Conservation (phyloP, 768 basidiomycete genomes). For the Pisolithus sp. region DNA sequence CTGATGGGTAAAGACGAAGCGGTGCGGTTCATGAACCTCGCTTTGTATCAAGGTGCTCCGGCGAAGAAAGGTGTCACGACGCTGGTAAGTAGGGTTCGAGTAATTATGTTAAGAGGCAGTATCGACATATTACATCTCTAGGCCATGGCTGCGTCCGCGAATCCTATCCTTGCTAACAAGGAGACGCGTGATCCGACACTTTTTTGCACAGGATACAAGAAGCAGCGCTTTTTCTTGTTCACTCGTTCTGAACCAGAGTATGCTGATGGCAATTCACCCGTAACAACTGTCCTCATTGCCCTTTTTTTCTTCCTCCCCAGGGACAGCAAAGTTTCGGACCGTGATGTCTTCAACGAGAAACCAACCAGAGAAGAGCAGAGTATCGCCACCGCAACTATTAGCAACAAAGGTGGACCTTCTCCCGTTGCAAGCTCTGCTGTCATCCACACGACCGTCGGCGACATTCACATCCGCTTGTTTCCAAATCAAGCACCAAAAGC, state of each 20-base stretch:
- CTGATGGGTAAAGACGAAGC: conserved; percentile 92
- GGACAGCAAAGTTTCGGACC: conserved; percentile 80
- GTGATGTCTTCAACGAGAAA: conserved; percentile 97
- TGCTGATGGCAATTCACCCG: conserved; percentile 23
- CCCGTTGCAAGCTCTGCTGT: conserved; percentile 74
- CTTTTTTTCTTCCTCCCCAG: conserved; percentile 32
- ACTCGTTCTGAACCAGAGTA: conserved; percentile 88
- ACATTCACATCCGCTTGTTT: conserved; percentile 85
- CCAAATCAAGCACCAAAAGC: conserved; percentile 90
- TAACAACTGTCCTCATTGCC: background rate
- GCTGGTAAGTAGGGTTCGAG: conserved; percentile 48
- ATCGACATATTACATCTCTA: conserved; percentile 21
- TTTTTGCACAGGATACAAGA: conserved; percentile 90
- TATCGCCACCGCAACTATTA: conserved; percentile 57
- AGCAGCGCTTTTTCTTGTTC: conserved; percentile 91
- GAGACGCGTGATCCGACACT: conserved; percentile 83
- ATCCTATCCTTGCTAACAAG: conserved; percentile 88
- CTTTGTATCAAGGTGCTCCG: conserved; percentile 91
- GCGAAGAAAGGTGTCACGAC: conserved; percentile 82
- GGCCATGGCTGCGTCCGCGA: conserved; percentile 95
- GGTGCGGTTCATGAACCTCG: conserved; percentile 81
- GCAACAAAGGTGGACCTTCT: conserved; percentile 51
- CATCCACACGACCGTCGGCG: conserved; percentile 93
- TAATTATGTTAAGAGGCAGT: background rate
- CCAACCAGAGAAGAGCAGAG: conserved; percentile 95